These are phyloP conservation scores for Blastocystis sp. DNA, from an alignment of 352 stramenopile genomes.

Conservation along the genomic window DNA sequence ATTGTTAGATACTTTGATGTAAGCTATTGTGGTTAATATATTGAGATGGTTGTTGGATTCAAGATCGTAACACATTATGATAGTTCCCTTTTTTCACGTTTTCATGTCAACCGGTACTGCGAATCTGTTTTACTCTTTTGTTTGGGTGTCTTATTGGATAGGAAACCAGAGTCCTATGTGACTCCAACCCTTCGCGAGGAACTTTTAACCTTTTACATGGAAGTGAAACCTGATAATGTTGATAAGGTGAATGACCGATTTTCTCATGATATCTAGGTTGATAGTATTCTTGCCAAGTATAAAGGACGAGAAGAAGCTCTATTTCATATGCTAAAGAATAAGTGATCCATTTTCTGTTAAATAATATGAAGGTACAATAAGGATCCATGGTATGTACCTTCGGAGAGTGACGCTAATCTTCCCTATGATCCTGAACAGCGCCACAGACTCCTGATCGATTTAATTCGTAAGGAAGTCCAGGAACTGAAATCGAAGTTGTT, in stretches of 20 bases:
- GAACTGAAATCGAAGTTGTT: neutral
- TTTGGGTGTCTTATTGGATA: neutral
- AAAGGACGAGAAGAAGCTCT: conserved; percentile 6
- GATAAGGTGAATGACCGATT: neutral
- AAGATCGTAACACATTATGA: neutral
- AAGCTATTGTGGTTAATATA: neutral
- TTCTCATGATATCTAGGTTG: neutral
- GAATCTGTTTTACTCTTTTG: neutral
- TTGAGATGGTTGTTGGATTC: neutral
- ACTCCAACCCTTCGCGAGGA: neutral
- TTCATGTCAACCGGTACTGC: neutral
- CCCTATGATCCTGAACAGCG: neutral
- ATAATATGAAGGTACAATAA: neutral
- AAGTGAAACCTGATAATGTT: neutral
- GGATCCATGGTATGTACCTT: neutral
- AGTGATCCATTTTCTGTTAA: neutral
- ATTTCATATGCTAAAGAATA: conserved; percentile 29
- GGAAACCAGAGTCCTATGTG: neutral
- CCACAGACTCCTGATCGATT: neutral
- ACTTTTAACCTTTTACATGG: neutral
- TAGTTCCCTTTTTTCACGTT: neutral
- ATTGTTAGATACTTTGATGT: neutral
- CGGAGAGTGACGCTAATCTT: neutral
- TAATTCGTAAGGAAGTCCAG: neutral
- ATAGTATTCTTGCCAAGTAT: conserved; percentile 2